Evolutionary conservation across 768 basidiomycete species (phyloP).

Genomic region (Tricholoma terreum): DNA sequence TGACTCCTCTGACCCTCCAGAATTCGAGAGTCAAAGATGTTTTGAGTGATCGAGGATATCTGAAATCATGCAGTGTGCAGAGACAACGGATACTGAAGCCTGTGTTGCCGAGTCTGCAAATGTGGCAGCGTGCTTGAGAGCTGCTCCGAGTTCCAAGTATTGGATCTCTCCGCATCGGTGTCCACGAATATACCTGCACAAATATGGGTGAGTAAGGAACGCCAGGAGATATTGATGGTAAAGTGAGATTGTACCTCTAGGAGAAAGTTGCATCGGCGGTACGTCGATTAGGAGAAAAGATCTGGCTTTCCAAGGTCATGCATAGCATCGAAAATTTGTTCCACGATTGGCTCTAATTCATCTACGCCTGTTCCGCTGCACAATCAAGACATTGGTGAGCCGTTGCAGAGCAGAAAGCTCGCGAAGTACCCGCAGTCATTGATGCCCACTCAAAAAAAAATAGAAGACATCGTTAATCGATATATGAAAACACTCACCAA

Average conservation of each 20-base stretch:
- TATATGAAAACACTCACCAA: neutral
- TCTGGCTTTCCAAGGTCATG: conserved; percentile 11
- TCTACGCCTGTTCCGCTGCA: conserved; percentile 11
- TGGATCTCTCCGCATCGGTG: too few relatives aligned
- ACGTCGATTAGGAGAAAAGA: conserved; percentile 9
- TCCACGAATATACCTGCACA: too few relatives aligned
- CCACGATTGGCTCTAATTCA: too few relatives aligned
- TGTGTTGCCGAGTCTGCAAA: neutral
- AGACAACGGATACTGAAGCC: conserved; percentile 6
- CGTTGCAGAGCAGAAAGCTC: too few relatives aligned
- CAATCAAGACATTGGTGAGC: too few relatives aligned
- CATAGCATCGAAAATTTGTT: conserved; percentile 7
- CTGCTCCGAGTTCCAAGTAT: conserved; percentile 4
- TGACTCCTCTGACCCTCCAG: neutral
- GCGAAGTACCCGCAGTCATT: conserved; percentile 11
- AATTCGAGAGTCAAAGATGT: too few relatives aligned
- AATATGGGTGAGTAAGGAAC: too few relatives aligned
- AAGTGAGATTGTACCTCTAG: too few relatives aligned
- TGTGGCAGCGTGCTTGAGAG: neutral
- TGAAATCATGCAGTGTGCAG: conserved; percentile 1
- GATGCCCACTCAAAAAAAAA: conserved; percentile 9
- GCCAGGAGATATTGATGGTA: too few relatives aligned
- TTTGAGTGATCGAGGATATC: conserved; percentile 7
- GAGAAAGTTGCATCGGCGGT: too few relatives aligned
- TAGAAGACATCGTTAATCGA: neutral